Conservation (phyloP, 768 basidiomycete species). For the Gloeophyllum trabeum region DNA sequence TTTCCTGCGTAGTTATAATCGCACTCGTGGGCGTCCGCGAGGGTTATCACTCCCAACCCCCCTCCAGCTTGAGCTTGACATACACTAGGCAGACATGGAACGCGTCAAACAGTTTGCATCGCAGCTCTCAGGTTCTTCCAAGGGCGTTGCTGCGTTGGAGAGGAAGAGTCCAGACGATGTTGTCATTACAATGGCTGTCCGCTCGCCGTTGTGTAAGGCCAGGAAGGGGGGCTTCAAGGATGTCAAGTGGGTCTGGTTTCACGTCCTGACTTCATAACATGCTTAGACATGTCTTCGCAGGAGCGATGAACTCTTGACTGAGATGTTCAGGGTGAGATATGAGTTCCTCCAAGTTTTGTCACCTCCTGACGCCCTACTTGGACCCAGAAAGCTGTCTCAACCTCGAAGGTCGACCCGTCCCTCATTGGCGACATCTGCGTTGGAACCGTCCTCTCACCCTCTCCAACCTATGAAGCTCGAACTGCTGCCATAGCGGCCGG, state of each 20-base stretch:
- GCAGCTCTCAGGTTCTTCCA: conserved; percentile 35
- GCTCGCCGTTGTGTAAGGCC: conserved; percentile 67
- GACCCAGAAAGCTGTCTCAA: conserved; percentile 42
- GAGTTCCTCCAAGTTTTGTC: conserved; percentile 3
- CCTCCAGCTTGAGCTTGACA: too few species aligned
- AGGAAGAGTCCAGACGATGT: conserved; percentile 63
- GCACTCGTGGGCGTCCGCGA: too few species aligned
- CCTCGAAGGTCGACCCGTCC: conserved; percentile 48
- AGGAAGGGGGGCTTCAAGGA: conserved; percentile 71
- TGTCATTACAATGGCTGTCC: conserved; percentile 73
- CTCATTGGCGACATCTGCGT: conserved; percentile 72
- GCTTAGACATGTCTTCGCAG: conserved; percentile 20
- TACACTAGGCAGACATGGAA: conserved; percentile 41
- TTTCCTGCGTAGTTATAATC: too few species aligned
- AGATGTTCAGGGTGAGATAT: conserved; percentile 60
- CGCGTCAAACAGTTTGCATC: conserved; percentile 56
- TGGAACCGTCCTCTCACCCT: conserved; percentile 61
- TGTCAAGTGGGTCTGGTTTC: conserved; percentile 32
- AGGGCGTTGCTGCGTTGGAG: conserved; percentile 39
- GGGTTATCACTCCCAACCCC: too few species aligned
- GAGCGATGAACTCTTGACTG: conserved; percentile 69
- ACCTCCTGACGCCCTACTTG: conserved; percentile 1
- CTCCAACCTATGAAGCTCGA: conserved; percentile 59
- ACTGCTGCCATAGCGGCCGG: conserved; percentile 72
- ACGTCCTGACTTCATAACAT: neutral